Evolutionary conservation across 192 early-diverging fungal species (phyloP), one percentile per base, ranked within the genome.

Genomic region (Chytriomyces sp.): DNA sequence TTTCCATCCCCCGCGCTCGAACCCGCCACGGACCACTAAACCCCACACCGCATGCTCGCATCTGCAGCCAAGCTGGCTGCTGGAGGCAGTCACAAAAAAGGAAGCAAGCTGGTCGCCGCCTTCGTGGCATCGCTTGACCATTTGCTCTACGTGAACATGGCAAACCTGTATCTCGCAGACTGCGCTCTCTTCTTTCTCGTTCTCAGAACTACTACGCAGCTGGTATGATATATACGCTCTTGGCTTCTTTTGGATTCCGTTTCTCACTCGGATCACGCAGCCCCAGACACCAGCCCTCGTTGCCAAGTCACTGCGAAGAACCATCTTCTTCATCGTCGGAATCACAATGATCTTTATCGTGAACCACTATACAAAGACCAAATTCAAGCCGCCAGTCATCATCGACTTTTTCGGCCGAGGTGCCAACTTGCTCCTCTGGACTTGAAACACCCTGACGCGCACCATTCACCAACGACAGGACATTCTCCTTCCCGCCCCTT

Each of bases 91-190:
- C n/a, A 19, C 54, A 19, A 22, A 5, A 55, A 55, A 34, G 58
- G 37, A 22, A 6, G n/a, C 32, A 30, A 37, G 17, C 32, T 25
- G 25, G 62, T 71, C 22, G 12, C 57, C 28, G 34, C 39, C 30
- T 58, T 60, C 25, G 19, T 44, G 14, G 74, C 52, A 4, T 75
- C 66, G 10, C 75, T 77, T 2, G 70, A 77, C 34, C 76, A 77
- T 53, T 19, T 77, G 25, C 71, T 77, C 44, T 77, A 64, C 34
- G 76, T 77, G 0, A 34, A 65, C 41, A 68, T 77, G 26, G 49
- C 52, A 6, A 41, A 74, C 44, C 34, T 74, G 22, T 77, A 74
- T 38, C 54, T 77, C 12, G 8, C 67, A 28, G 76, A 77, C 70
- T 73, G 55, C 32, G 55, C 70, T 1, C 62, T 74, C 30, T 73